A percentile compares a stretch with the other conserved stretches of the same genome.
Evolutionary conservation across 495 filamentous ascomycete species (phyloP).

Genomic region (Penicillium lagena): DNA sequence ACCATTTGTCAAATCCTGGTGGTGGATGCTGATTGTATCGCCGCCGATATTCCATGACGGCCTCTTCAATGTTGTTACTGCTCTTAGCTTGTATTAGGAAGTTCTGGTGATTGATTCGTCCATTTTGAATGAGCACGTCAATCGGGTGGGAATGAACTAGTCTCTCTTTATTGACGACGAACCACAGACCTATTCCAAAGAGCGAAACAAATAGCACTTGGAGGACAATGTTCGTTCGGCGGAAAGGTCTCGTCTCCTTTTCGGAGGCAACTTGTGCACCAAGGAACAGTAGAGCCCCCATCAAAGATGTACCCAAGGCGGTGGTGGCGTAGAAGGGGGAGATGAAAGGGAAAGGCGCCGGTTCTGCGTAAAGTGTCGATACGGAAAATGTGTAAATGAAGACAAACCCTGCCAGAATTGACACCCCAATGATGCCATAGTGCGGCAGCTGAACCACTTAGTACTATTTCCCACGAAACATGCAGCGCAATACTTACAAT

Average conservation of each 20-base stretch:
- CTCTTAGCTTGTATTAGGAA: slow-evolving; percentile 28
- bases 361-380: slow-evolving; percentile 20
- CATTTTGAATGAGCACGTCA: slow-evolving; percentile 41
- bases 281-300: slow-evolving; percentile 24
- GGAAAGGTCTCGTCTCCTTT: slow-evolving; percentile 24
- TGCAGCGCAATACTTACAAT: slow-evolving; percentile 23
- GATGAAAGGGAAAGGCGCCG: slow-evolving; percentile 26
- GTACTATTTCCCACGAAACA: slow-evolving; percentile 6
- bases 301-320: slow-evolving; percentile 9
- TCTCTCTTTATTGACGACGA: slow-evolving; percentile 24
- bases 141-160: slow-evolving; percentile 35
- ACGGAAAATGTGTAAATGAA: slow-evolving; percentile 21
- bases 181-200: slow-evolving; percentile 19
- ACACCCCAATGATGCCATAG: slow-evolving; percentile 26
- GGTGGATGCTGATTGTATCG: slow-evolving; percentile 45
- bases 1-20: slow-evolving; percentile 59
- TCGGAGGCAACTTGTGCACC: slow-evolving; percentile 19
- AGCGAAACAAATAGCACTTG: slow-evolving; percentile 22
- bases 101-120: slow-evolving; percentile 24
- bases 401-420: slow-evolving; percentile 27
- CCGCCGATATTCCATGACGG: slow-evolving; percentile 34
- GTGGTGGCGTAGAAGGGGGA: slow-evolving; percentile 8
- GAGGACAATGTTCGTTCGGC: slow-evolving; percentile 21
- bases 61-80: slow-evolving; percentile 31
- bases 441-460: slow-evolving; percentile 23